Percentiles rank a stretch among this genome's conserved stretches.
Conservation (phyloP, 163 green algal species). For the Chlorella variabilis region DNA sequence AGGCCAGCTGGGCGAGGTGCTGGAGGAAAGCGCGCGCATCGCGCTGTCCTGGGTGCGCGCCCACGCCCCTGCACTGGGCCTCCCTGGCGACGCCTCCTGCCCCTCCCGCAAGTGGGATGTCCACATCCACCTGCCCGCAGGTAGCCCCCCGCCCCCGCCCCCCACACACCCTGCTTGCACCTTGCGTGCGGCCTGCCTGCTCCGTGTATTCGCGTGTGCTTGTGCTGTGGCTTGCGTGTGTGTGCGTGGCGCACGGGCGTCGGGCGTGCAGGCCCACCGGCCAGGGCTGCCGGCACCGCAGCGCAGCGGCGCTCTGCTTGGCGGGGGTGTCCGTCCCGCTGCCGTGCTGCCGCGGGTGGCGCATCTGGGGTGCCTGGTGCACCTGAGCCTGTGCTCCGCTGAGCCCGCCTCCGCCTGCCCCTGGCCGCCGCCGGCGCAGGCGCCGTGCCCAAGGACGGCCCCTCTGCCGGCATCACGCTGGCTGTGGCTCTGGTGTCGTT, state of each 20-base stretch:
- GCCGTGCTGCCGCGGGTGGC: too few relatives aligned
- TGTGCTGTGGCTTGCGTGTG: too few relatives aligned
- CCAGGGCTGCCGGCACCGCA: too few relatives aligned
- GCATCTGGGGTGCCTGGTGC: too few relatives aligned
- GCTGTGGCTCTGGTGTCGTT: slow-evolving; percentile 78
- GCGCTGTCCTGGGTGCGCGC: slow-evolving; percentile 80
- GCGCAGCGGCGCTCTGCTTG: too few relatives aligned
- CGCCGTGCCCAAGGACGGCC: slow-evolving; percentile 88
- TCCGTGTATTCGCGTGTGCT: too few relatives aligned
- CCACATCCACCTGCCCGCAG: slow-evolving; percentile 89
- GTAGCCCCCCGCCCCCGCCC: slow-evolving; percentile 7
- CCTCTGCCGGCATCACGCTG: slow-evolving; percentile 86
- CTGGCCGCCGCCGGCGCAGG: slow-evolving; percentile 68
- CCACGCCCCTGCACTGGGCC: slow-evolving; percentile 60
- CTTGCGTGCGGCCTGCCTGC: too few relatives aligned
- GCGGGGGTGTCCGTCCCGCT: background rate
- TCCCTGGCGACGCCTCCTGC: slow-evolving; percentile 31
- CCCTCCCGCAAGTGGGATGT: slow-evolving; percentile 67
- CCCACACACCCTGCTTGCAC: too few relatives aligned
- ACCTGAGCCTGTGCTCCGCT: background rate
- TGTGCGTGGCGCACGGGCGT: too few relatives aligned
- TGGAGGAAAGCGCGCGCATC: slow-evolving; percentile 78
- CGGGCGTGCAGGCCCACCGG: too few relatives aligned
- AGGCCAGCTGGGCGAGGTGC: slow-evolving; percentile 70
- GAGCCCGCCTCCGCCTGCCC: too few relatives aligned